These are phyloP conservation scores for Amaranthus hypochondriacus DNA, from an alignment of 148 eudicot species.

Conservation along the genomic window DNA sequence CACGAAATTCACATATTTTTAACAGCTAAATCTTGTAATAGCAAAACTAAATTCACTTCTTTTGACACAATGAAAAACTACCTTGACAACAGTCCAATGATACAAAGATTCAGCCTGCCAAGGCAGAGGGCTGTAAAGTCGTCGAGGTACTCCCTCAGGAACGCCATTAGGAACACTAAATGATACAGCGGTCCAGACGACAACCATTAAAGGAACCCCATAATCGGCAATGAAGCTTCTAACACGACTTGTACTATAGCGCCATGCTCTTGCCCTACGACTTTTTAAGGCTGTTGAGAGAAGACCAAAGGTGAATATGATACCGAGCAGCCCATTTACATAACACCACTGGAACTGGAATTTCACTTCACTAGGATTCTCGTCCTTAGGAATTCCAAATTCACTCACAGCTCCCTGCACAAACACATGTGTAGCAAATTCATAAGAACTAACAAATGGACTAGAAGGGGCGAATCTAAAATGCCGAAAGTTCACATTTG, in stretches of 20 bases:
- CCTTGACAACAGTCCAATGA: conserved; percentile 85
- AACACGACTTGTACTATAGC: conserved; percentile 52
- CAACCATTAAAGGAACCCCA: conserved; percentile 87
- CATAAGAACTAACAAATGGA: background rate
- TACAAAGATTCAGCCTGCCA: conserved; percentile 65
- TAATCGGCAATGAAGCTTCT: conserved; percentile 83
- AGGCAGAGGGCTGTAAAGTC: conserved; percentile 75
- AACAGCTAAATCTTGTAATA: background rate
- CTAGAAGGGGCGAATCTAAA: background rate
- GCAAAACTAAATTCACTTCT: background rate
- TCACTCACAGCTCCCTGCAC: conserved; percentile 52
- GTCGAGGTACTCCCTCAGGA: conserved; percentile 77
- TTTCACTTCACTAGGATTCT: conserved; percentile 24
- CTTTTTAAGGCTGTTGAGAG: conserved; percentile 51
- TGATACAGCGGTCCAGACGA: conserved; percentile 72
- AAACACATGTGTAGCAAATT: background rate
- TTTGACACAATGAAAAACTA: conserved; percentile 15
- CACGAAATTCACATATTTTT: background rate
- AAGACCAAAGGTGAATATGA: conserved; percentile 62
- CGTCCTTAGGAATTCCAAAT: conserved; percentile 39
- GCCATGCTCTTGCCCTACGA: conserved; percentile 67
- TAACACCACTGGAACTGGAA: conserved; percentile 61
- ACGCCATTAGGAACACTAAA: conserved; percentile 45
- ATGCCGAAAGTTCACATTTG: no score
- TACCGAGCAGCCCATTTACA: conserved; percentile 59